phyloP scores from a whole-genome alignment of 2,329 filamentous ascomycete genomes.

The Mycosphaerella sp. region DNA sequence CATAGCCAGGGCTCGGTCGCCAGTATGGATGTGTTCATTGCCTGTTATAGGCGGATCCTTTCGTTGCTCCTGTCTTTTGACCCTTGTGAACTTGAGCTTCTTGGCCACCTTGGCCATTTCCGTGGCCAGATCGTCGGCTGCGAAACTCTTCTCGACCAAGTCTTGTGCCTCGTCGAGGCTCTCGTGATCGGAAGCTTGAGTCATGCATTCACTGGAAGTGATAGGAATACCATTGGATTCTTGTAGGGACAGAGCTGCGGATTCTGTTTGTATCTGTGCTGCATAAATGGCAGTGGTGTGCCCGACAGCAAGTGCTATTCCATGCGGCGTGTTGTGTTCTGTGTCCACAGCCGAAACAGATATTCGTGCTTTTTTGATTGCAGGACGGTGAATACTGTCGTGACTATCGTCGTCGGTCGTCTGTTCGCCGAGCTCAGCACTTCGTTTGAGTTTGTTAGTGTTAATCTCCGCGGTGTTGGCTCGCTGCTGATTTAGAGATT shows the following conservation, averaged over 20 bases:
- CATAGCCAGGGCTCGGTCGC: background rate
- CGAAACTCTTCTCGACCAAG: constrained; percentile 5
- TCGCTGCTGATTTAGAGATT: background rate
- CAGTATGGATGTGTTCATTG: background rate
- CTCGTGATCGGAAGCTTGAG: background rate
- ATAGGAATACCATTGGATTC: background rate
- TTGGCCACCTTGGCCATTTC: background rate
- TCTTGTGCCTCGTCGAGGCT: background rate
- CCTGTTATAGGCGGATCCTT: background rate
- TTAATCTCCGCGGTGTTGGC: background rate
- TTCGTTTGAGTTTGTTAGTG: background rate
- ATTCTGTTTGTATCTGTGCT: background rate
- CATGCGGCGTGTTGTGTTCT: background rate
- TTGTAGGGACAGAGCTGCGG: background rate
- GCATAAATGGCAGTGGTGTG: background rate
- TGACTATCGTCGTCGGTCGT: background rate
- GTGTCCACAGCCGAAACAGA: background rate
- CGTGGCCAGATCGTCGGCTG: background rate
- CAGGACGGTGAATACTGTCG: background rate
- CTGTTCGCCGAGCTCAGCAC: background rate
- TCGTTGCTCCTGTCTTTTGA: background rate
- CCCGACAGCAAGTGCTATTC: background rate
- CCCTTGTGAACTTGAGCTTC: constrained; percentile 3
- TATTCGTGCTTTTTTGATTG: background rate
- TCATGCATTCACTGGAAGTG: background rate